Base-by-base conservation (phyloP, 176 grass and related monocot genomes). In the Panicum miliaceum region DNA sequence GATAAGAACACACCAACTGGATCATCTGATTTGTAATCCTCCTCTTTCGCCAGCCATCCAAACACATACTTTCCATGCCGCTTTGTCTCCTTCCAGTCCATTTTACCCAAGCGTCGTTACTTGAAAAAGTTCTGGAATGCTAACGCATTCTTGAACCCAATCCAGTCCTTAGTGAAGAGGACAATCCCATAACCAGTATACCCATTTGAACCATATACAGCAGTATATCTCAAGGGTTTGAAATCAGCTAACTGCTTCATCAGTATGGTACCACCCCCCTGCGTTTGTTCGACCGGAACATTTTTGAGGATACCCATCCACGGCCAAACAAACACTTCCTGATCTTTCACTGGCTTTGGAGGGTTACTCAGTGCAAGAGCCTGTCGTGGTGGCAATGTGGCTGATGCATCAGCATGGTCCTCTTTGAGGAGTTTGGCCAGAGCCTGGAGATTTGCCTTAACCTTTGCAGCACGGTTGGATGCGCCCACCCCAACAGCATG, bases 271-370 rank as follows among this genome's bases (percentile, higher is more conserved):
- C 61, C 85, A 58, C 32, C 80, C 16, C 46, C 53, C 6, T 80
- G 12, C 2, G 62, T 75, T 38, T 74, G 45, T 57, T 82, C 88
- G 3, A 16, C 73, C 42, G 84, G 78, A 54, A 90, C 82, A 42
- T 93, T 93, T 11, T 79, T 48, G 2, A 88, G 51, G 82, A 93
- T 48, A 23, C 88, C 88, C 91, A 90, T 93, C 91, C 88, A 93
- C 1, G 88, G 88, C 43, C 62, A 90, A 19, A 93, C 91, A 52
- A 88, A 90, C 13, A 70, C 10, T 35, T 93, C 85, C 26, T 47
- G 25, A 5, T 90, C 85, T 47, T 56, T 57, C 53, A 66, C 40
- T 38, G 83, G 80, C 80, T 38, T 82, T 1, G 85, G 78, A 32
- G 89, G 75, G 37, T 76, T 48, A 12, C 29, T 66, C 12, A 56